These are phyloP conservation scores for Neopestalotiopsis clavispora DNA, from an alignment of 2,329 filamentous ascomycete species.

Conservation along the genomic window DNA sequence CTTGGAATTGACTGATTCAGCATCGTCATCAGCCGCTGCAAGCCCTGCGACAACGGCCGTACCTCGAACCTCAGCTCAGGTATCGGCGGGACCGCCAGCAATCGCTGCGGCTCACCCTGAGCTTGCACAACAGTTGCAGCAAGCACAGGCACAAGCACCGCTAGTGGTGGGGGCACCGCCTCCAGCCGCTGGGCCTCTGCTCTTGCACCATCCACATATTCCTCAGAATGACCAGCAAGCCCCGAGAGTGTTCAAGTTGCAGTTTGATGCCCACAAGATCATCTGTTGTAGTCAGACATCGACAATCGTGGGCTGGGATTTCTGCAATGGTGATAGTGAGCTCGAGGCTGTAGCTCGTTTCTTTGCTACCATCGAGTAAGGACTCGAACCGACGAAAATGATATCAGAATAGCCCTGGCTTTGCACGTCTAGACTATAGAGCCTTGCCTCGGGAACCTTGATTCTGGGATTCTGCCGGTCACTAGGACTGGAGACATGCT, in stretches of 20 bases:
- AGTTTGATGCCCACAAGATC: constrained; percentile 92
- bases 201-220: constrained; percentile 50
- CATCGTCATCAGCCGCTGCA: not conserved
- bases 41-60: constrained; percentile 20
- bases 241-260: constrained; percentile 87
- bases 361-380: constrained; percentile 67
- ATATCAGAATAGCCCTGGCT: not conserved
- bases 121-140: constrained; percentile 5
- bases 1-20: not conserved
- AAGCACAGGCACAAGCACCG: constrained; percentile 36
- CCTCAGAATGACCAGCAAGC: constrained; percentile 50
- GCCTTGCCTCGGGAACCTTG: not conserved
- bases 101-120: not conserved
- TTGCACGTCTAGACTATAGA: not conserved
- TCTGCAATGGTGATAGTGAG: constrained; percentile 84
- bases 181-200: constrained; percentile 12
- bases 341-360: constrained; percentile 79
- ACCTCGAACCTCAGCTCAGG: constrained; percentile 13
- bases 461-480: too few species aligned
- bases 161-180: constrained; percentile 18
- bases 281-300: constrained; percentile 93
- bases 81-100: constrained; percentile 15
- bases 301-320: constrained; percentile 96
- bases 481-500: too few species aligned
- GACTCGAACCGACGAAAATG: not conserved